Evolutionary conservation across 2,329 filamentous ascomycete species (phyloP).

Genomic region (Didymella keratinophila): DNA sequence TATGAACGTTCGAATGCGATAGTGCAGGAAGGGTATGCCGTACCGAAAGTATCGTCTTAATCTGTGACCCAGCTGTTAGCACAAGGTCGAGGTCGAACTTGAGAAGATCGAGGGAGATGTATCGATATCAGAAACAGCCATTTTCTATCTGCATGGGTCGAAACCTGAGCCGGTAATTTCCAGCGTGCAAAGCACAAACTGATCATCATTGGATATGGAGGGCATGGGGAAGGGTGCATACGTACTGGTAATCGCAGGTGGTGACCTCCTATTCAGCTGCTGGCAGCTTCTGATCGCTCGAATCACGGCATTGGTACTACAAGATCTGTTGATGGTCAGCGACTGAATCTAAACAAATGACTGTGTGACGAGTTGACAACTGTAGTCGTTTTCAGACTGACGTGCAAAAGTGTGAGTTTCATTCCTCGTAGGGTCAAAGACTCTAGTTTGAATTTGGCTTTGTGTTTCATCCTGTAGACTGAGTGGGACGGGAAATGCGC

Average conservation of each 20-base stretch:
- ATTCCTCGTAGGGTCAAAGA: slow-evolving; percentile 55
- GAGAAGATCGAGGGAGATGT: neutral
- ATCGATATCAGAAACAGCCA: slow-evolving; percentile 53
- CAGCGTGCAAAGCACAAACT: slow-evolving; percentile 53
- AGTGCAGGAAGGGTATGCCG: slow-evolving; percentile 21
- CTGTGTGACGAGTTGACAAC: neutral
- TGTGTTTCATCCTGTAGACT: slow-evolving; percentile 51
- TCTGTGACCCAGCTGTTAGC: slow-evolving; percentile 23
- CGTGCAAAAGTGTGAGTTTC: slow-evolving; percentile 54
- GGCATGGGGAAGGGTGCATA: neutral
- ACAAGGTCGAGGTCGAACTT: neutral
- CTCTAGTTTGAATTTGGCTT: slow-evolving; percentile 56
- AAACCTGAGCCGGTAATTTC: slow-evolving; percentile 57
- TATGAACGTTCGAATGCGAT: slow-evolving; percentile 42
- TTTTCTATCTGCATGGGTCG: slow-evolving; percentile 50
- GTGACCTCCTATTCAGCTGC: neutral
- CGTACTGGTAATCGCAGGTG: neutral
- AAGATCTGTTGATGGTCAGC: slow-evolving; percentile 29
- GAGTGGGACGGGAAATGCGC: slow-evolving; percentile 17
- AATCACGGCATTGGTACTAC: neutral
- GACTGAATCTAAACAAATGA: neutral
- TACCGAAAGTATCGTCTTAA: slow-evolving; percentile 29
- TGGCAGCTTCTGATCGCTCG: neutral
- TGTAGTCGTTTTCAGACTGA: slow-evolving; percentile 51
- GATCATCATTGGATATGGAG: slow-evolving; percentile 47